Evolutionary conservation across 2,329 filamentous ascomycete genomes (phyloP).

Genomic region (Beauveria sp.): DNA sequence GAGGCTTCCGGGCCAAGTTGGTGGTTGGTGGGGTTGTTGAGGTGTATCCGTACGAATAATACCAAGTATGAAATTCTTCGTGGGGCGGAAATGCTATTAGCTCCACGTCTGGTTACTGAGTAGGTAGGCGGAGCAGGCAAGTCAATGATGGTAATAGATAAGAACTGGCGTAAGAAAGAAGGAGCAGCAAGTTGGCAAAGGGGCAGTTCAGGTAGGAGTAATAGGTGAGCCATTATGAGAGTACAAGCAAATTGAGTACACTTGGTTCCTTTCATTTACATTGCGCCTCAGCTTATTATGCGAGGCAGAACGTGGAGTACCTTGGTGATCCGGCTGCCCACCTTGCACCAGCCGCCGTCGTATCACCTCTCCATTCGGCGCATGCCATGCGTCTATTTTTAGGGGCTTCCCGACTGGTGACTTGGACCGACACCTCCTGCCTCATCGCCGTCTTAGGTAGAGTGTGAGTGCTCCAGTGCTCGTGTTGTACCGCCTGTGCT

Average conservation of each 20-base stretch:
- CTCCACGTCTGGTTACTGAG: neutral
- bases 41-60: neutral
- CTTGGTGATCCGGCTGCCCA: neutral
- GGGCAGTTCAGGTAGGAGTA: neutral
- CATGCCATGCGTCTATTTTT: constrained; percentile 1
- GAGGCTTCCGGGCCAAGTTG: neutral
- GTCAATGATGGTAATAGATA: neutral
- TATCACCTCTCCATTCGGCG: neutral
- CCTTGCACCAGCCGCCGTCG: neutral
- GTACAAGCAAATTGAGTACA: too few species aligned
- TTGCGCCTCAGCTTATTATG: too few species aligned
- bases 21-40: neutral
- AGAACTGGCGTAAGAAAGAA: neutral
- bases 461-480: neutral
- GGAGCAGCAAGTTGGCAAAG: neutral
- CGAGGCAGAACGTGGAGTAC: too few species aligned
- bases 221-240: too few species aligned
- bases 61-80: neutral
- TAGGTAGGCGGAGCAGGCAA: neutral
- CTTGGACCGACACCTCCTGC: neutral
- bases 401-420: neutral
- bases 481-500: neutral
- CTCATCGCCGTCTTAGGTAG: neutral
- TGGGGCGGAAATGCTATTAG: neutral
- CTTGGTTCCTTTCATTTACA: too few species aligned